phyloP scores from a whole-genome alignment of 2,329 filamentous ascomycete species.

The Xylaria digitata region DNA sequence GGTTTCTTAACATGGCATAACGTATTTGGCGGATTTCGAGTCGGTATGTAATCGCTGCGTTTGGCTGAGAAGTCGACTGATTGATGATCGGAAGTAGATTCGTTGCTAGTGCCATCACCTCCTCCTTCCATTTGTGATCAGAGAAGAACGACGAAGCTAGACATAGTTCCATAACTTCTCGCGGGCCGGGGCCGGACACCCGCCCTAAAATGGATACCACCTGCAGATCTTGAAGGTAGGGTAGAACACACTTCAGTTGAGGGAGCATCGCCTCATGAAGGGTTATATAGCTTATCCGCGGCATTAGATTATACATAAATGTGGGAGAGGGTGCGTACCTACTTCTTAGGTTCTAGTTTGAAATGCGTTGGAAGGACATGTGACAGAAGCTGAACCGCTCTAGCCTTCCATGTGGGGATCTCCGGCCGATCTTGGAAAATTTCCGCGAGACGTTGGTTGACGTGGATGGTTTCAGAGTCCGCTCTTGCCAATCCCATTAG shows the following conservation, averaged over 20 bases:
- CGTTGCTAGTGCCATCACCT: background rate
- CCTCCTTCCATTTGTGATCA: conserved; percentile 8
- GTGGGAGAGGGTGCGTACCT: background rate
- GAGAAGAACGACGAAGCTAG: background rate
- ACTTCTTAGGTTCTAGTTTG: background rate
- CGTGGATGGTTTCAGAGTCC: background rate
- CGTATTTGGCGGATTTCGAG: background rate
- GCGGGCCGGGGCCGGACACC: background rate
- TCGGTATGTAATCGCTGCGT: background rate
- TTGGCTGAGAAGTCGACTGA: background rate
- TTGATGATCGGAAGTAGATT: background rate
- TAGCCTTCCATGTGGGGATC: background rate
- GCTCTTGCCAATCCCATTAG: background rate
- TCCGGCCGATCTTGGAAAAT: background rate
- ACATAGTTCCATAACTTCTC: background rate
- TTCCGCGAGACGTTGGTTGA: background rate
- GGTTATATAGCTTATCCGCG: background rate
- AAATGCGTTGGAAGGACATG: conserved; percentile 1
- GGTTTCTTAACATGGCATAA: background rate
- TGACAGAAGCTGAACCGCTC: background rate
- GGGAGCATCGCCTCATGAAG: conserved; percentile 1
- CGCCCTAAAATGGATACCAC: background rate
- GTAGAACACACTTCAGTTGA: background rate
- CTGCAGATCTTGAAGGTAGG: background rate
- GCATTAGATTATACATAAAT: background rate